Conservation (phyloP, 208 protist genomes). For the Trypanosomatidae sp. region DNA sequence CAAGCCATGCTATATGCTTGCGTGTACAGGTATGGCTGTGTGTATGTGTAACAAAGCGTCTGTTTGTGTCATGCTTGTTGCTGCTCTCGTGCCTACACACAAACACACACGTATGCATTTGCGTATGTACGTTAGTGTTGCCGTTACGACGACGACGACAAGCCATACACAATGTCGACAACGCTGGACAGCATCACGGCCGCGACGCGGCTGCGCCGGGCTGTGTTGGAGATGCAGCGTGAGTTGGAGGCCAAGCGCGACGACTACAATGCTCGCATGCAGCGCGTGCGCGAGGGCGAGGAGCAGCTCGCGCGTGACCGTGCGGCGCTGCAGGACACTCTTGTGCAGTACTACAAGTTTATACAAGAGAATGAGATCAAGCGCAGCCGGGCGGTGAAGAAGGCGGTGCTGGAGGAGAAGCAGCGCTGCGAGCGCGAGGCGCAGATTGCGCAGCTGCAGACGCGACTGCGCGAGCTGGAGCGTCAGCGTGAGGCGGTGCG, state of each 20-base stretch:
- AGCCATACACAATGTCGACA: constrained; percentile 43
- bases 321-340: constrained; percentile 76
- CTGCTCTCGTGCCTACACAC: background rate
- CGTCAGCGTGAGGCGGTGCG: constrained; percentile 37
- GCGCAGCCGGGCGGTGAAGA: constrained; percentile 73
- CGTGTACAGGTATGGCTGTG: background rate
- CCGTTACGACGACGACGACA: background rate
- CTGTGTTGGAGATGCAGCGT: constrained; percentile 73
- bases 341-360: constrained; percentile 91
- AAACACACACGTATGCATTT: background rate
- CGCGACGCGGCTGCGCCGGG: constrained; percentile 72
- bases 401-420: constrained; percentile 70
- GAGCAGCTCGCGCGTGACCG: constrained; percentile 60
- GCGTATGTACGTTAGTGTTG: background rate
- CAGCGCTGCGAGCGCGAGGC: constrained; percentile 78
- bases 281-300: constrained; percentile 68
- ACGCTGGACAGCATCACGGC: constrained; percentile 86
- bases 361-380: constrained; percentile 91
- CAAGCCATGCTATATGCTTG: background rate
- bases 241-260: constrained; percentile 81
- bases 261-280: constrained; percentile 76
- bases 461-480: constrained; percentile 38
- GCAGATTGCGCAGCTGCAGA: constrained; percentile 56
- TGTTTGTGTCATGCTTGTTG: background rate
- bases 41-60: constrained; percentile 1